Conservation (phyloP, 192 early-diverging fungal genomes). For the Podochytrium sp. region DNA sequence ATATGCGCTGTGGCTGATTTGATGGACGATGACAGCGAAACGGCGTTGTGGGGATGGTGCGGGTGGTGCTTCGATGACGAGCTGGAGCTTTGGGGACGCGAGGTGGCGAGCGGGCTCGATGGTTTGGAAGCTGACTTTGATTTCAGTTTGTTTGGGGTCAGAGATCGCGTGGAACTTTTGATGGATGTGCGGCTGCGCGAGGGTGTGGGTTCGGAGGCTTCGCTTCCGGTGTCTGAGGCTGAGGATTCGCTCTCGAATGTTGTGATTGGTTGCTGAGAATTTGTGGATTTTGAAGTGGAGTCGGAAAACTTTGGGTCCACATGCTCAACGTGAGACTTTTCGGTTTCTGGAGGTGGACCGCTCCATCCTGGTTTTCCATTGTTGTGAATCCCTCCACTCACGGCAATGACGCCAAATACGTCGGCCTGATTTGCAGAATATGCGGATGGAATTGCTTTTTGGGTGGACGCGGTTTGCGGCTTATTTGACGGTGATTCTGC, state of each 20-base stretch:
- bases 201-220: not conserved
- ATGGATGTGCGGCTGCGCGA: not conserved
- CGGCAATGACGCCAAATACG: conserved; percentile 22
- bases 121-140: not conserved
- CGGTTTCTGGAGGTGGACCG: not conserved
- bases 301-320: not conserved
- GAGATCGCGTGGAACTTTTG: not conserved
- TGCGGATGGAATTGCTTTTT: conserved; percentile 24
- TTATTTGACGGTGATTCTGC: not conserved
- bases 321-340: not conserved
- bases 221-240: not conserved
- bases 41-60: not conserved
- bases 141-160: not conserved
- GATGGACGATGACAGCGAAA: not conserved
- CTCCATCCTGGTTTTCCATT: conserved; percentile 16
- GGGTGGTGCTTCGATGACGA: not conserved
- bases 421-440: conserved; percentile 4
- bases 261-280: no score
- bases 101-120: not conserved
- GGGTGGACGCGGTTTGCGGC: not conserved
- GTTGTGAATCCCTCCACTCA: conserved; percentile 8
- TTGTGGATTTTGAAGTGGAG: no score
- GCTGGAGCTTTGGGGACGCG: not conserved
- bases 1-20: not conserved
- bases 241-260: not conserved